These are phyloP conservation scores for Trametes hirsuta DNA, from an alignment of 1,284 basidiomycete genomes.

Conservation along the genomic window DNA sequence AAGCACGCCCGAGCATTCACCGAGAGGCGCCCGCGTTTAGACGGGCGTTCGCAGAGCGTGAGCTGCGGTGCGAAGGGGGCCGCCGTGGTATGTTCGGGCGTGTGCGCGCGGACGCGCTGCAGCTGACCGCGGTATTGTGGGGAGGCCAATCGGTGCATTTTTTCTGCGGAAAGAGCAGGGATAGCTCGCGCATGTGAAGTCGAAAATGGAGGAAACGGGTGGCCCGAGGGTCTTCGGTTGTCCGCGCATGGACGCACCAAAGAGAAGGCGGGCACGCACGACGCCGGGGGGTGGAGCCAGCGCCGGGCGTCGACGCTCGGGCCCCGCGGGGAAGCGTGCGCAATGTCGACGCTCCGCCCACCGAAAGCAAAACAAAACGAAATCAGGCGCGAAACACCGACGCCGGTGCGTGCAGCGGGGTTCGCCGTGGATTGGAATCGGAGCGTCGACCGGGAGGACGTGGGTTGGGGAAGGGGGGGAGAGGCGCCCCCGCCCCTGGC, in stretches of 20 bases:
- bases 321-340: not conserved
- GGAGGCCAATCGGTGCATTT: not conserved
- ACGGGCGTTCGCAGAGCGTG: slow-evolving; percentile 8
- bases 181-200: not conserved
- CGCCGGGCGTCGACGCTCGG: not conserved
- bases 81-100: slow-evolving; percentile 19
- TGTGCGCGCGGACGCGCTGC: not conserved
- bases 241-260: not conserved
- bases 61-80: not conserved
- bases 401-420: not conserved
- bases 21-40: slow-evolving; percentile 15
- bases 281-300: not conserved
- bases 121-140: slow-evolving; percentile 18
- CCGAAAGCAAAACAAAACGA: not conserved
- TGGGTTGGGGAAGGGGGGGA: not conserved
- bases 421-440: not conserved
- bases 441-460: not conserved
- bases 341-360: too few species aligned
- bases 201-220: not conserved
- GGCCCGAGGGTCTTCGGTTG: not conserved
- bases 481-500: not conserved
- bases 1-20: slow-evolving; percentile 23
- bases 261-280: not conserved
- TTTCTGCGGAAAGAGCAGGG: not conserved
- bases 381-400: not conserved